Base-by-base conservation (phyloP, 2,329 filamentous ascomycete genomes). In the Dothiorella sarmentorum region DNA sequence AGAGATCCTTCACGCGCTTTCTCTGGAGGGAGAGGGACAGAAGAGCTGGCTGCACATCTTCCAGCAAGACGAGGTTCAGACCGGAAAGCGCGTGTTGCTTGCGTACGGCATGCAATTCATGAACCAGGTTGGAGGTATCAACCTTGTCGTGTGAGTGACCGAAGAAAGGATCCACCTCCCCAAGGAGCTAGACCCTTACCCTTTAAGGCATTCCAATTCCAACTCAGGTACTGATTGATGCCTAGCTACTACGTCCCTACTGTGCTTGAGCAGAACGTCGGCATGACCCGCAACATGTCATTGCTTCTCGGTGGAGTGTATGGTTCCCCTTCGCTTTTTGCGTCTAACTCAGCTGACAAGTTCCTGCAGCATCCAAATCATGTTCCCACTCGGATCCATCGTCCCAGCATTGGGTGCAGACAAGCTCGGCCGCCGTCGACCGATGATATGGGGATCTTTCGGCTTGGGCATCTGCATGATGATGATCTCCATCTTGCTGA, bases 31-130 rank as follows among this genome's bases (percentile, higher is more conserved):
- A 10, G 56, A 52, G 37, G 2, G 24, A 4, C 56, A 59, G 45
- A 59, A 51, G 56, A 59, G 56, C 31, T 59, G 56, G 56, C 35
- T 59, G 17, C 56, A 59, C 13, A 52, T 59, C 9, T 59, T 59
- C 26, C 24, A 69, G 70, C 24, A 70, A 72, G 62, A 67, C 65
- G 53, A 73, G 3, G 76, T 85, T 62, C 47, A 52, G 31, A 52
- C 47, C 56, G 84, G 84, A 63, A 85, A 83, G 73, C 85, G 85
- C 44, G 82, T 86, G 75, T 60, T 85, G 37, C 76, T 87, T 7
- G 84, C 83, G 11, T 76, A 80, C 2, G 79, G 77, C 18, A 79
- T 78, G 9, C 84, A 87, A 68, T 75, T 86, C 51, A 83, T 86
- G 78, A 84, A 86, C 67, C 85, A 87, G 62, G 72, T 85, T 5